phyloP scores from a whole-genome alignment of 148 eudicot species.

The Polygonum aviculare region DNA sequence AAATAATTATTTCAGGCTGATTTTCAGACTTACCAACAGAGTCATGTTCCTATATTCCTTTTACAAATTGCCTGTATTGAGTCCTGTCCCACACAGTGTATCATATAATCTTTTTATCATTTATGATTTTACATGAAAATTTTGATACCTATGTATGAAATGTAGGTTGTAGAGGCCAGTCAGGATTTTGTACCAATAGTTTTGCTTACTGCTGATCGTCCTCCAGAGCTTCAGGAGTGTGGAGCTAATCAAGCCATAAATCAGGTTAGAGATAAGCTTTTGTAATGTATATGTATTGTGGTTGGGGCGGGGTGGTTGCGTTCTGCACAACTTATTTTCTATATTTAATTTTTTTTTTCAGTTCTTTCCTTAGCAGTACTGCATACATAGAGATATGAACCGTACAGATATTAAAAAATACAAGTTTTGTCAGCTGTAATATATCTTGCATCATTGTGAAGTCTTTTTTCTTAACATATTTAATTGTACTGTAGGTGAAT shows the following conservation, averaged over 20 bases:
- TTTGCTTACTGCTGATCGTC: slow-evolving; percentile 94
- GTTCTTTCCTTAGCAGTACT: not conserved
- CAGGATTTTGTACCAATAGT: slow-evolving; percentile 86
- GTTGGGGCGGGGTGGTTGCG: not conserved
- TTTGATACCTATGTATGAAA: not conserved
- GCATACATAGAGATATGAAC: not conserved
- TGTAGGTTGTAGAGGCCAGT: slow-evolving; percentile 95
- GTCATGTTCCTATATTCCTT: not conserved
- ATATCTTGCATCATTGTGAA: not conserved
- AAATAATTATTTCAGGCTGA: no score
- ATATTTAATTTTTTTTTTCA: not conserved
- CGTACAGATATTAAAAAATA: not conserved
- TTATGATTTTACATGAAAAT: not conserved
- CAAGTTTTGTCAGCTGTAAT: not conserved
- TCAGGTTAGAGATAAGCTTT: slow-evolving; percentile 46
- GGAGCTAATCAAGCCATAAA: slow-evolving; percentile 98
- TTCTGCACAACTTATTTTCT: not conserved
- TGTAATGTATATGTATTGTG: slow-evolving; percentile 1
- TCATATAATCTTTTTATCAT: not conserved
- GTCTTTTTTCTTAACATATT: not conserved
- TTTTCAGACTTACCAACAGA: no score
- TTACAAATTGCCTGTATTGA: not conserved
- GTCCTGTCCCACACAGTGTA: not conserved
- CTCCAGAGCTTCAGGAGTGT: slow-evolving; percentile 74
- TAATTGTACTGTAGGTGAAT: slow-evolving; percentile 42